These are phyloP conservation scores for Nymphaea thermarum DNA, from an alignment of 164 flowering plant genomes.

Conservation along the genomic window DNA sequence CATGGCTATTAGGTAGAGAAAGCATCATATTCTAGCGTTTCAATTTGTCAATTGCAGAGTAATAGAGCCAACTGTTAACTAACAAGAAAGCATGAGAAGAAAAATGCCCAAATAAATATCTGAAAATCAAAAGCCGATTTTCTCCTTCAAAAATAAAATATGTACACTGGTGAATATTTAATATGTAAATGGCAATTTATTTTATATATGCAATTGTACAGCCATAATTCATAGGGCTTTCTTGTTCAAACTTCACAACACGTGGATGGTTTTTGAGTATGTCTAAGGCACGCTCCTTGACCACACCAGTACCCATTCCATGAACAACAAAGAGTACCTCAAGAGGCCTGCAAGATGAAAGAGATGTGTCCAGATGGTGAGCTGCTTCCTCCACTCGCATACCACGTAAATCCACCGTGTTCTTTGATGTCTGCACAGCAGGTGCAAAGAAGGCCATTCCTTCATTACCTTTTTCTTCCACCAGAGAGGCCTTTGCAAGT, in stretches of 20 bases:
- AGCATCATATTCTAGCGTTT: no score
- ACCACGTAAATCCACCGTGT: slow-evolving; percentile 79
- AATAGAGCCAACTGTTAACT: no score
- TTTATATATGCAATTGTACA: slow-evolving; percentile 79
- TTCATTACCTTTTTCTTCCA: slow-evolving; percentile 10
- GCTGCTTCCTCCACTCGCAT: slow-evolving; percentile 81
- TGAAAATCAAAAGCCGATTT: no score
- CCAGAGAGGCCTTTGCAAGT: slow-evolving; percentile 8
- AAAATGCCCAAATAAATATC: no score
- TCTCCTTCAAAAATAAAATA: no score
- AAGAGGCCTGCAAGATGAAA: slow-evolving; percentile 26
- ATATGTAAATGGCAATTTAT: slow-evolving; percentile 11
- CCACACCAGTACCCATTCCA: slow-evolving; percentile 84
- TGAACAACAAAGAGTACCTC: slow-evolving; percentile 64
- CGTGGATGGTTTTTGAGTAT: slow-evolving; percentile 53
- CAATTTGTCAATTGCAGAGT: no score
- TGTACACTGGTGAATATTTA: no score
- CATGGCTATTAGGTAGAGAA: no score
- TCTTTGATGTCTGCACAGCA: slow-evolving; percentile 62
- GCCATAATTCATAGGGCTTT: slow-evolving; percentile 73
- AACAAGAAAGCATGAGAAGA: no score
- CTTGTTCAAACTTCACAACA: slow-evolving; percentile 65
- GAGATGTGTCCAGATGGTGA: slow-evolving; percentile 41
- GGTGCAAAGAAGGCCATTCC: slow-evolving; percentile 37
- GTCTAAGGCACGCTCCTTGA: slow-evolving; percentile 56